A percentile compares a stretch with the other conserved stretches of the same genome.
Conservation (phyloP, 75 land plant species). For the Isoetes taiwanensis region DNA sequence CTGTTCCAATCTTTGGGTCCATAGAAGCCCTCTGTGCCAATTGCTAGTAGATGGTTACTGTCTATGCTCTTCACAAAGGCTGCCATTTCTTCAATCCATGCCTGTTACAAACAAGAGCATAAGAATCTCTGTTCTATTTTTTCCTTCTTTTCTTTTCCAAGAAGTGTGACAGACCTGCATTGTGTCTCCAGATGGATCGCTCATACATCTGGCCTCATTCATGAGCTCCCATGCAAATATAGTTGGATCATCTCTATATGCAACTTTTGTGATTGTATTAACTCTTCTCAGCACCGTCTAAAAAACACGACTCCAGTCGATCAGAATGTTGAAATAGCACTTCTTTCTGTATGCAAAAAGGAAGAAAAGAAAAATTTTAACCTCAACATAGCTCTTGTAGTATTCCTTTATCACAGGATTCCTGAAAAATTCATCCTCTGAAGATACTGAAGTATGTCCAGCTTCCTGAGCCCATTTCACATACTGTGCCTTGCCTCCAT, state of each 20-base stretch:
- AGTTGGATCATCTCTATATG: background rate
- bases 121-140: background rate
- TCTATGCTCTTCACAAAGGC: background rate
- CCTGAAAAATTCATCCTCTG: conserved; percentile 1
- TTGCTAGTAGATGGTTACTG: background rate
- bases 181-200: background rate
- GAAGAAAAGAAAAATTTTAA: background rate
- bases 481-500: background rate
- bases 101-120: background rate
- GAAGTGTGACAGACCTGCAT: background rate
- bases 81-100: conserved; percentile 6
- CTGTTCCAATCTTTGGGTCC: background rate
- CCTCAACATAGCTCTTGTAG: conserved; percentile 6
- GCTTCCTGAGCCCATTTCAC: background rate
- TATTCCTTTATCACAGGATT: background rate
- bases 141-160: too few species aligned
- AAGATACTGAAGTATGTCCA: background rate
- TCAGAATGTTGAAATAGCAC: background rate
- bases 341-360: background rate
- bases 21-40: background rate
- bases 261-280: conserved; percentile 1
- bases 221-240: conserved; percentile 6
- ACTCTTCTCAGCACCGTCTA: background rate
- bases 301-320: background rate
- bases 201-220: background rate